Percentiles rank a stretch among this genome's conserved stretches.
Conservation (phyloP, 1,139 yeast species). For the Magnusiomyces suaveolens region DNA sequence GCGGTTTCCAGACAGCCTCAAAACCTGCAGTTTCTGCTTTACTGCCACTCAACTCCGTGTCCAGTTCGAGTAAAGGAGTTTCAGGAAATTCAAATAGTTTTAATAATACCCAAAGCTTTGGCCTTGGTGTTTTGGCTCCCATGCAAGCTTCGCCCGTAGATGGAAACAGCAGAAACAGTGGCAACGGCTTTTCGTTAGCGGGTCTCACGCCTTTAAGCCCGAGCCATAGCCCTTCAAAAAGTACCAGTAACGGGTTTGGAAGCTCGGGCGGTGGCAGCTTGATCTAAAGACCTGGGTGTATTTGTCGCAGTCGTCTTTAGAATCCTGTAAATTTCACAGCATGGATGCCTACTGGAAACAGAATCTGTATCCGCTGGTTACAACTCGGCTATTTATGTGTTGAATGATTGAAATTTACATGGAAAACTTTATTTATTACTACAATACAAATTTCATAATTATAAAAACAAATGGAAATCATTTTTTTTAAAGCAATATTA, state of each 20-base stretch:
- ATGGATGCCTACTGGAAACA: too few species aligned
- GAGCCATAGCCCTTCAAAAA: background rate
- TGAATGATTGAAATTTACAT: too few species aligned
- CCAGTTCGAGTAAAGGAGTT: too few species aligned
- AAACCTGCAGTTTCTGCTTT: background rate
- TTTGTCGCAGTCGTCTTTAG: too few species aligned
- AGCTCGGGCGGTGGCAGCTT: background rate
- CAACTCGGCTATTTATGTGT: too few species aligned
- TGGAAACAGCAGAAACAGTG: background rate
- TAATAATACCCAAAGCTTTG: background rate
- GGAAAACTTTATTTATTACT: background rate
- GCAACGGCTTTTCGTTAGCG: background rate
- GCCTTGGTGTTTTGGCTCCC: background rate
- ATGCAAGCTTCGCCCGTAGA: background rate
- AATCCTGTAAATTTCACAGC: too few species aligned
- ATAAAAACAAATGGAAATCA: too few species aligned
- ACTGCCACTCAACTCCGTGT: too few species aligned
- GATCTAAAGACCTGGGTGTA: too few species aligned
- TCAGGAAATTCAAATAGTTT: too few species aligned
- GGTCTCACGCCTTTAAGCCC: background rate
- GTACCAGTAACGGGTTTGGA: background rate
- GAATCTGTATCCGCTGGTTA: too few species aligned
- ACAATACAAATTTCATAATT: background rate
- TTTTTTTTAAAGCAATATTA: background rate
- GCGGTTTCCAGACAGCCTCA: background rate